These are phyloP conservation scores for Colletotrichum coccodes DNA, from an alignment of 2,329 filamentous ascomycete genomes.

Conservation along the genomic window DNA sequence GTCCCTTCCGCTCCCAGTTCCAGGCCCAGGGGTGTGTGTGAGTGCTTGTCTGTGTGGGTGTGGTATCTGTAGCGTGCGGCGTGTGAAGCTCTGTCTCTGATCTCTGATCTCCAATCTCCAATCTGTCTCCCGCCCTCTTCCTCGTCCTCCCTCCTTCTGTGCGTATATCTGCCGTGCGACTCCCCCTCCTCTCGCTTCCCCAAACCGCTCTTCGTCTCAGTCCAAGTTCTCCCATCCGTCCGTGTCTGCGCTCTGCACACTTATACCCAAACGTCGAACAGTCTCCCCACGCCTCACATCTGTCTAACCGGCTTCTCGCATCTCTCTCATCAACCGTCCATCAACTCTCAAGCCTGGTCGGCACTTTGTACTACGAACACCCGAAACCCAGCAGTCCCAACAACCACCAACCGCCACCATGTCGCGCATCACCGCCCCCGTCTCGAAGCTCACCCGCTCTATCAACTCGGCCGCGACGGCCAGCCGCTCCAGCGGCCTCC, in stretches of 20 bases:
- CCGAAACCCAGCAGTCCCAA: slow-evolving; percentile 9
- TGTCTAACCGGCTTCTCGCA: background rate
- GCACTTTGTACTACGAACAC: background rate
- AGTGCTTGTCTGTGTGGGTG: slow-evolving; percentile 6
- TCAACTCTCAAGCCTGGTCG: slow-evolving; percentile 1
- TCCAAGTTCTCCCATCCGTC: background rate
- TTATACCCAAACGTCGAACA: background rate
- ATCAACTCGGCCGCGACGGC: slow-evolving; percentile 54
- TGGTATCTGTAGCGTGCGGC: background rate
- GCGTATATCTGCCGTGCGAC: slow-evolving; percentile 30
- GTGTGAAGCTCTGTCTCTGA: slow-evolving; percentile 22
- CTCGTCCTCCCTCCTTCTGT: slow-evolving; percentile 19
- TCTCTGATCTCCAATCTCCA: slow-evolving; percentile 12
- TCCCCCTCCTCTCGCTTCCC: slow-evolving; percentile 3
- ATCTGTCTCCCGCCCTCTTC: background rate
- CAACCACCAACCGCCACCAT: slow-evolving; percentile 43
- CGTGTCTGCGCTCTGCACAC: background rate
- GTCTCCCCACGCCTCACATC: background rate
- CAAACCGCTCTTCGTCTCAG: background rate
- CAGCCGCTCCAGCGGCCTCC: slow-evolving; percentile 43
- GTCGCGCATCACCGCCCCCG: slow-evolving; percentile 61
- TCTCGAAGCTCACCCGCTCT: slow-evolving; percentile 59
- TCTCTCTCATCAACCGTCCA: background rate
- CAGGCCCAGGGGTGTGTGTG: slow-evolving; percentile 3
- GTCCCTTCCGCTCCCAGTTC: slow-evolving; percentile 13